Evolutionary conservation across 768 basidiomycete species (phyloP), one percentile per base, ranked within the genome.

Genomic region (Rhizopogon sp.): DNA sequence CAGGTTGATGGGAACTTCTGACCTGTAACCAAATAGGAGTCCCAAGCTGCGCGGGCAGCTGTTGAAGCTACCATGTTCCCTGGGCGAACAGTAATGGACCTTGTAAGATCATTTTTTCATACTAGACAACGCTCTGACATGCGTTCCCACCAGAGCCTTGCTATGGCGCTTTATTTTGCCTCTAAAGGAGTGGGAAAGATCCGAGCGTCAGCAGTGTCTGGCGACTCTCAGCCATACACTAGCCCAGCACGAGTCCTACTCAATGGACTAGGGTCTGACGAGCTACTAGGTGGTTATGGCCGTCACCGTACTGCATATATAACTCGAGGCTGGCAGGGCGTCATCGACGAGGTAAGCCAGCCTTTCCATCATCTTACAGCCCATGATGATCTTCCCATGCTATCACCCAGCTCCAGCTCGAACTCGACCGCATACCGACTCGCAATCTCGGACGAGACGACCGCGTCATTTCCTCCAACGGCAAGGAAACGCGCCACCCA

Each of bases 371-470:
- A 17, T n/a, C 25, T 29, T 39, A 31, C 42, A 33, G 16, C 14
- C 25, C 37, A 25, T 13, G 10, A 31, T 10, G 17, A 33, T 13
- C 13, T 25, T 25, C 16, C 53, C 43, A 31, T 22, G 16, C 39
- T 33, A 33, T 54, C 37, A 49, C 58, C 8, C 63, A 98, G 92
- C 80, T 98, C 17, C 93, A 98, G 68, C 78, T 92, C 52, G 91
- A 98, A 62, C 79, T 97, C 33, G 83, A 87, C 64, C 86, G 93
- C 20, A 87, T 98, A 57, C 92, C 94, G 1, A 82, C 76, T 3
- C 80, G 97, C 45, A 99, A 99, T 66, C 74, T 98, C 11, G 95
- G 95, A 13, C 79, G 97, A 58, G 96, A 99, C 69, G 97, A 99
- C 69, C 87, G 97, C 11, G 81, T 98, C 51, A 84, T 96, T 56